Conservation (phyloP, 2,329 filamentous ascomycete species). For the Fusarium chuoi region DNA sequence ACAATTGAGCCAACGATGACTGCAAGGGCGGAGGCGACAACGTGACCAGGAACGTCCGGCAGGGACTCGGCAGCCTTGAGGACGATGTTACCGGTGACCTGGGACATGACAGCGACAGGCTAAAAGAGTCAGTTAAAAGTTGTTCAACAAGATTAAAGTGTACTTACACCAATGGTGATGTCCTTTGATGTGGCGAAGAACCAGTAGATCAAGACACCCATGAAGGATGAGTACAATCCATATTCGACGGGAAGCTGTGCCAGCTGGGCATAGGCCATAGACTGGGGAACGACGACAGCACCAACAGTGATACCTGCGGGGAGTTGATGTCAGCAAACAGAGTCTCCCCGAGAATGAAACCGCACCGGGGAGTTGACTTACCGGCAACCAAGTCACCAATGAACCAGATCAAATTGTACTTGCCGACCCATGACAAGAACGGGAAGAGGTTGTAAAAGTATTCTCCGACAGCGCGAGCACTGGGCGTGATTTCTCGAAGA, state of each 20-base stretch:
- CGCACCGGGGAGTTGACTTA: conserved; percentile 33
- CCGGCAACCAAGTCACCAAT: conserved; percentile 59
- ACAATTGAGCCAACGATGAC: conserved; percentile 61
- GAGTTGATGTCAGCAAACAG: conserved; percentile 33
- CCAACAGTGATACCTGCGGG: conserved; percentile 57
- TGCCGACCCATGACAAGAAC: conserved; percentile 61
- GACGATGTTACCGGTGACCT: conserved; percentile 62
- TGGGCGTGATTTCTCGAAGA: conserved; percentile 52
- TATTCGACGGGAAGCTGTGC: conserved; percentile 61
- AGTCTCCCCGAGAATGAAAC: conserved; percentile 3
- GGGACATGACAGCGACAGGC: conserved; percentile 67
- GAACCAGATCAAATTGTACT: conserved; percentile 61
- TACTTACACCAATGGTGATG: conserved; percentile 84
- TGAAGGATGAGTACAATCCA: conserved; percentile 80
- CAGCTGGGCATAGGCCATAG: conserved; percentile 63
- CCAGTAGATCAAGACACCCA: conserved; percentile 96
- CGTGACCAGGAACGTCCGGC: conserved; percentile 53
- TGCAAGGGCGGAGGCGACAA: conserved; percentile 60
- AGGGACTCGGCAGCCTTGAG: conserved; percentile 50
- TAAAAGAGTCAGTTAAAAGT: conserved; percentile 35
- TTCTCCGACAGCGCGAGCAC: conserved; percentile 40
- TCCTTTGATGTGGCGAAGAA: conserved; percentile 95
- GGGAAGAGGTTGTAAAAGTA: conserved; percentile 59
- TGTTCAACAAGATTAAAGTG: background rate
- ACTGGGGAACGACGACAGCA: conserved; percentile 65